Evolutionary conservation across 2,329 filamentous ascomycete genomes (phyloP), one percentile per base, ranked within the genome.

Genomic region (Aspergillus melleus): DNA sequence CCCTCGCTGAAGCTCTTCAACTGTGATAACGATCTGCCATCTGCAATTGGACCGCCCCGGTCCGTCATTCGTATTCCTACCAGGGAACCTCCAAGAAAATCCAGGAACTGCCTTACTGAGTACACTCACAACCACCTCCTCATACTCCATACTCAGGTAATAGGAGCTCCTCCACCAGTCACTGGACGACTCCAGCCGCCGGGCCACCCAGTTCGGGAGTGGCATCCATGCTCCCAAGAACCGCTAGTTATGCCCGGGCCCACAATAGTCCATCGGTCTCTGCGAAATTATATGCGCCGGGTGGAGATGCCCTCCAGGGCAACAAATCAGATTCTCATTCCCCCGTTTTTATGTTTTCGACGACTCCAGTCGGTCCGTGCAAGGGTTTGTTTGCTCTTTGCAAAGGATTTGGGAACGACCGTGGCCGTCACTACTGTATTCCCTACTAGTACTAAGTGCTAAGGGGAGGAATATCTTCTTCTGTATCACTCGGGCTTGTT

Each of bases 171-270:
- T n/a, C 36, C 14, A 14, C 36, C 39, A 22, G 53, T 32, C 24
- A 51, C 24, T 30, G 16, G 11, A 51, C 24, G 26, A 55, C 42
- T 55, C 46, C 46, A 47, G 30, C 53, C 53, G 53, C 53, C 42
- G 39, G 53, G 6, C 39, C 49, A 47, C 42, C 53, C 24, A 29
- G 16, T 29, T 29, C 36, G 20, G 22, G 52, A 14, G 10, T 24
- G 9, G 9, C 22, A 49, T 32, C 24, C 42, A 49, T 55, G 47
- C 54, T 24, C 19, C 59, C 54, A 57, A 58, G 52, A 57, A 49
- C 49, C 36, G 52, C 56, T 61, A 59, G 52, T 55, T 19, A 30
- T 42, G 51, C 39, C n/a, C 53, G 55, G 52, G 52, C 52, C 50
- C 36, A 47, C 39, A 52, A 58, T 55, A 49, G 52, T 52, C 51